phyloP scores from a whole-genome alignment of 2,329 filamentous ascomycete species.

The Microcyclosporella mali region DNA sequence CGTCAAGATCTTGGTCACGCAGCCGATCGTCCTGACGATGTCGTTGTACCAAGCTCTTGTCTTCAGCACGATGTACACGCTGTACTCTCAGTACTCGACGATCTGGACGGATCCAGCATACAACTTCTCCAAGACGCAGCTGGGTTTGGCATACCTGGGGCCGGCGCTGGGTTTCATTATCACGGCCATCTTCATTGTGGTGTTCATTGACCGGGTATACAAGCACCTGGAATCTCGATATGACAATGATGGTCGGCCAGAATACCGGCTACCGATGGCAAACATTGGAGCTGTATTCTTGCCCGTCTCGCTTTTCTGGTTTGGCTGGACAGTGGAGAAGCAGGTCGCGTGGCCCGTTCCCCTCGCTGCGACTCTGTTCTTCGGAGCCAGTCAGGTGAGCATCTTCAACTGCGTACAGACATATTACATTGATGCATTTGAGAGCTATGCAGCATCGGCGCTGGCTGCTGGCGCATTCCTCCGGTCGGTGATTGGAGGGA shows the following conservation, averaged over 20 bases:
- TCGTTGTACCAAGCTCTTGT: conserved; percentile 40
- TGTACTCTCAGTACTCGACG: conserved; percentile 33
- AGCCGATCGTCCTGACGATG: conserved; percentile 43
- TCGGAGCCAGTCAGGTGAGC: conserved; percentile 47
- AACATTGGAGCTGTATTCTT: conserved; percentile 41
- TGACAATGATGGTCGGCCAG: conserved; percentile 35
- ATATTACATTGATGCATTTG: conserved; percentile 48
- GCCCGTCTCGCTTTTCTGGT: conserved; percentile 39
- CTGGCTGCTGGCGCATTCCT: conserved; percentile 45
- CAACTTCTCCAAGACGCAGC: conserved; percentile 38
- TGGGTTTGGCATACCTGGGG: conserved; percentile 39
- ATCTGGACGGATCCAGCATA: conserved; percentile 27
- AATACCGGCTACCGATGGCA: conserved; percentile 40
- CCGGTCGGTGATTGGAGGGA: conserved; percentile 39
- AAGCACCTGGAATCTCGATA: conserved; percentile 37
- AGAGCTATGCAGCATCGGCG: conserved; percentile 44
- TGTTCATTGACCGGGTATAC: conserved; percentile 42
- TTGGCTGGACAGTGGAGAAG: conserved; percentile 39
- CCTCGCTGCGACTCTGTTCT: conserved; percentile 39
- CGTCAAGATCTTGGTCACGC: conserved; percentile 35
- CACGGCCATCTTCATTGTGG: conserved; percentile 39
- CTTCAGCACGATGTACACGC: conserved; percentile 40
- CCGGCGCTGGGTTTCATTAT: conserved; percentile 39
- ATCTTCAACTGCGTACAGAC: conserved; percentile 50
- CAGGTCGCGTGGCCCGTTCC: conserved; percentile 37